Base-by-base conservation (phyloP, 768 basidiomycete species). In the Boletus rufocinnamomeus region DNA sequence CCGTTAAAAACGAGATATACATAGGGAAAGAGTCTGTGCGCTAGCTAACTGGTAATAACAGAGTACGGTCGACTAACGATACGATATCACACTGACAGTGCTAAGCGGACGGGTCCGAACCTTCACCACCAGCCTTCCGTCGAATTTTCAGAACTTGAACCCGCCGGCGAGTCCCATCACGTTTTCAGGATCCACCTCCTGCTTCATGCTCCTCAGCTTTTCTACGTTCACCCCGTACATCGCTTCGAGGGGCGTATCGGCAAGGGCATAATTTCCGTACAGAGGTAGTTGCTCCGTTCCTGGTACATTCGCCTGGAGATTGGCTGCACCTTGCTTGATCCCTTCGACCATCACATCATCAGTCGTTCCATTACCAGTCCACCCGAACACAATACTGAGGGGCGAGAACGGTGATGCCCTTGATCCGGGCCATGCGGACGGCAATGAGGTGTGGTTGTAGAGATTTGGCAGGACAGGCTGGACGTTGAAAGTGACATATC, bases 111-210 rank as follows among this genome's bases (percentile, higher is more conserved):
- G 66, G n/a, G 56, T 63, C 54, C 45, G 30, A 49, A 43, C 37
- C 21, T 25, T 34, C 14, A n/a, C 50, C 16, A 53, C 41, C 8
- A 17, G 48, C n/a, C 41, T 37, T 17, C 17, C n/a, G 23, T 4
- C 9, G 38, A 17, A 40, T n/a, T 17, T 21, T 74, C 60, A 79
- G 46, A 84, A 71, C 70, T 85, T 87, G 69, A 80, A 87, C 8
- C 86, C 87, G 6, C 86, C 86, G n/a, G 86, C 77, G 19, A 87
- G 79, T 17, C 78, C 80, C 86, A 89, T 89, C 41, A 87, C 77
- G 63, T 83, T 77, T 10, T 72, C 51, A 0, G 86, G 87, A 68
- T 89, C 87, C 52, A 83, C 75, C 23, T 49, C 54, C 56, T 59
- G 64, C 64, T 81, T 83, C 17, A 87, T 67, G 13, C 52, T 59